Evolutionary conservation across 2,329 filamentous ascomycete species (phyloP).

Genomic region (Xylariaceae sp.): DNA sequence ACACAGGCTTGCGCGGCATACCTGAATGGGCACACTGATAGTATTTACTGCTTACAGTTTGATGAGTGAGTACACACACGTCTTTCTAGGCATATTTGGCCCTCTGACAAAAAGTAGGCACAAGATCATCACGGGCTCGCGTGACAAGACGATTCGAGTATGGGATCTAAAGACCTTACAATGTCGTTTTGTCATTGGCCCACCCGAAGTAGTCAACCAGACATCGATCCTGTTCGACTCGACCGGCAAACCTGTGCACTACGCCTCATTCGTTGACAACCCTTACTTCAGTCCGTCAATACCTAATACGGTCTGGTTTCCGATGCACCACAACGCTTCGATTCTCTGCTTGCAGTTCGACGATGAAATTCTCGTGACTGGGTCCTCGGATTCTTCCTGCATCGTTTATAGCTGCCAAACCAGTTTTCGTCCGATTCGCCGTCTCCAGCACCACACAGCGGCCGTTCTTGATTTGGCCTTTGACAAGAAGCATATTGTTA

Average conservation of each 20-base stretch:
- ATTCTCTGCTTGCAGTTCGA: slow-evolving; percentile 96
- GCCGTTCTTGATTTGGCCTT: slow-evolving; percentile 93
- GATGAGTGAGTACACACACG: slow-evolving; percentile 66
- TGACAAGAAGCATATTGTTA: slow-evolving; percentile 86
- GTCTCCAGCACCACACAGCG: slow-evolving; percentile 72
- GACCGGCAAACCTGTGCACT: slow-evolving; percentile 49
- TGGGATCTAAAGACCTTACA: slow-evolving; percentile 91
- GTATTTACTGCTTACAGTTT: slow-evolving; percentile 96
- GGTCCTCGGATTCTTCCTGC: slow-evolving; percentile 85
- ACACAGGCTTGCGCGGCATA: slow-evolving; percentile 73
- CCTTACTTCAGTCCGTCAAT: slow-evolving; percentile 42
- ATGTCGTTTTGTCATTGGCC: slow-evolving; percentile 82
- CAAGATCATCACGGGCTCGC: slow-evolving; percentile 94
- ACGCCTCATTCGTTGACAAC: slow-evolving; percentile 50
- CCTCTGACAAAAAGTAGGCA: slow-evolving; percentile 50
- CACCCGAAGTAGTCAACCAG: slow-evolving; percentile 57
- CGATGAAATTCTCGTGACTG: slow-evolving; percentile 85
- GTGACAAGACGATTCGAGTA: slow-evolving; percentile 89
- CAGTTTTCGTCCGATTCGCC: slow-evolving; percentile 72
- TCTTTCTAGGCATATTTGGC: background rate
- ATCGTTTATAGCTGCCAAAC: slow-evolving; percentile 83
- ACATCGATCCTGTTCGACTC: slow-evolving; percentile 47
- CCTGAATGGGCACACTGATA: slow-evolving; percentile 88
- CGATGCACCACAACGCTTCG: slow-evolving; percentile 76
- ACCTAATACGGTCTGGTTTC: slow-evolving; percentile 53